Conservation (phyloP, 225 moss, liverwort and hornwort species). For the Pseudisothecium myosuroides region DNA sequence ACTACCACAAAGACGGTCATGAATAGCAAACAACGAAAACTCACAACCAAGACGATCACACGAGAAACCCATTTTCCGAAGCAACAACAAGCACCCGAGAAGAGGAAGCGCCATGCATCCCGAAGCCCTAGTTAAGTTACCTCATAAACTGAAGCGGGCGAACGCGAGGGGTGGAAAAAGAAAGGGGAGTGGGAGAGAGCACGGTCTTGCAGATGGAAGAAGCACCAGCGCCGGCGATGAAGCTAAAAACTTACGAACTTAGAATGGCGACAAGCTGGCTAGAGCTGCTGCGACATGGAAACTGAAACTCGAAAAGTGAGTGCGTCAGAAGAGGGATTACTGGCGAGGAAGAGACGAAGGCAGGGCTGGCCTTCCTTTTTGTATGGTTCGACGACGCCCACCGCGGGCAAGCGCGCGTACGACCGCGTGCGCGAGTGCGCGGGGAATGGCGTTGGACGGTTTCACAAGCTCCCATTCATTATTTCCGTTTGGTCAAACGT, state of each 20-base stretch:
- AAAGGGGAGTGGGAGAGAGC: background rate
- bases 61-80: background rate
- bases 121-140: conserved; percentile 2
- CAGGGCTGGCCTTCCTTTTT: background rate
- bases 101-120: background rate
- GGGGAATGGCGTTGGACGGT: background rate
- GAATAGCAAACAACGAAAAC: background rate
- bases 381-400: background rate
- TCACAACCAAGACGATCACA: background rate
- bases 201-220: background rate
- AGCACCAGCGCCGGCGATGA: background rate
- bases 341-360: background rate
- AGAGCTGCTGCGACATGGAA: background rate
- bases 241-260: background rate
- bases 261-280: background rate
- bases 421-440: background rate
- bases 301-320: background rate
- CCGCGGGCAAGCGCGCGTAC: background rate
- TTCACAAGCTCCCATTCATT: background rate
- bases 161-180: conserved; percentile 9
- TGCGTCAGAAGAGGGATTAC: background rate
- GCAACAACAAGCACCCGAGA: background rate
- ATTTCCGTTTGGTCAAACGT: background rate
- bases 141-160: conserved; percentile 98
- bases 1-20: background rate